phyloP scores from a whole-genome alignment of 2,329 filamentous ascomycete species.

The Pseudocercospora musae region DNA sequence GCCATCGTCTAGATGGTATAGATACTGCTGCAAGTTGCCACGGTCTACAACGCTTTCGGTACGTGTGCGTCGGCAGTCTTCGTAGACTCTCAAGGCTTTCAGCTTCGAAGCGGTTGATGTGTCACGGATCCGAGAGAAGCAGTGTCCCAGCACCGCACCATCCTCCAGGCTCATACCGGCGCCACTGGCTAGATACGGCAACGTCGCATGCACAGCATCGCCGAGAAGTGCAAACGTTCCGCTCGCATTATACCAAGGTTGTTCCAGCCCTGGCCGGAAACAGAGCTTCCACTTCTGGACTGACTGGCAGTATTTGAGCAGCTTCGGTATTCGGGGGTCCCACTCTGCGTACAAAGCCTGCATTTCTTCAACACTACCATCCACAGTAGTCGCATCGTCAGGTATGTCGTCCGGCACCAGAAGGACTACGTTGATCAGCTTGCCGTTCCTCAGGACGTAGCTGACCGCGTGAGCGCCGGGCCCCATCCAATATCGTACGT shows the following conservation, averaged over 20 bases:
- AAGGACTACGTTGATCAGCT: slow-evolving; percentile 52
- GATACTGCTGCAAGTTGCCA: slow-evolving; percentile 59
- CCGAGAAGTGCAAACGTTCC: slow-evolving; percentile 59
- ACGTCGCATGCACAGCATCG: slow-evolving; percentile 62
- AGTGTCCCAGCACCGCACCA: slow-evolving; percentile 52
- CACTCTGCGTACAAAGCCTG: slow-evolving; percentile 54
- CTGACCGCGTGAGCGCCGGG: slow-evolving; percentile 54
- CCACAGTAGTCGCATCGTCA: slow-evolving; percentile 42
- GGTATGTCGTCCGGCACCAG: slow-evolving; percentile 52
- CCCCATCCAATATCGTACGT: slow-evolving; percentile 54
- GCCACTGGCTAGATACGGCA: slow-evolving; percentile 59
- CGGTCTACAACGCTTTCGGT: slow-evolving; percentile 59
- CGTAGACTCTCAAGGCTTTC: slow-evolving; percentile 47
- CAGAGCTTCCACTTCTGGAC: slow-evolving; percentile 62
- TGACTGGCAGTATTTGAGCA: slow-evolving; percentile 55
- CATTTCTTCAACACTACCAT: slow-evolving; percentile 55
- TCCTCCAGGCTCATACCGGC: slow-evolving; percentile 63
- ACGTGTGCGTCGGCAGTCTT: slow-evolving; percentile 55
- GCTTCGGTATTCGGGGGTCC: slow-evolving; percentile 50
- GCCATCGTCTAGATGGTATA: slow-evolving; percentile 62
- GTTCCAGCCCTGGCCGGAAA: slow-evolving; percentile 53
- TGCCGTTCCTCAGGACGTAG: slow-evolving; percentile 48
- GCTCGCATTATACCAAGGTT: slow-evolving; percentile 54
- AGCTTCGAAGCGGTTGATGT: background rate
- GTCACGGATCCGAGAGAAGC: slow-evolving; percentile 8